Evolutionary conservation across 768 basidiomycete species (phyloP), one percentile per base, ranked within the genome.

Genomic region (Gautieria morchelliformis): DNA sequence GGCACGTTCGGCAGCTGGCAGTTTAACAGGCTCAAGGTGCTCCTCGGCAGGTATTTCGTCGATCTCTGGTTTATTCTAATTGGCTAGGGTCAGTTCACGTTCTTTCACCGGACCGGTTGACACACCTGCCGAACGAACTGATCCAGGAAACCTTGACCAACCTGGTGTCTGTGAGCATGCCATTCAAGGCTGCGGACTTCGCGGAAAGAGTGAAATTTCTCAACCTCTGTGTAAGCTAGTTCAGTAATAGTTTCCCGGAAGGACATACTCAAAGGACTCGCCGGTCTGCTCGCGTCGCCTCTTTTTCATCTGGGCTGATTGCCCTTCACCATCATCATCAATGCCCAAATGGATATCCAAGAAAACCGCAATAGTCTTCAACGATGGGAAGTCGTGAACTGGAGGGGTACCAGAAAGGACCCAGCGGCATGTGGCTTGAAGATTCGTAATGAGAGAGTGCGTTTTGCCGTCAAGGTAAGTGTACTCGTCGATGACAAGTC

Each of bases 361-460:
- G 70, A 94, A 90, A 1, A 86, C 85, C 3, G 89, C 86, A 56
- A 95, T 95, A 3, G 89, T 92, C 72, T 95, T 93, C 62, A 97
- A 71, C 2, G 92, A 84, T 1, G 82, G 85, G 67, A 97, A 96
- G 68, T 94, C 89, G 58, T 88, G 85, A 54, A 92, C 85, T 0
- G 93, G 93, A 8, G 94, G 94, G 22, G 94, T 97, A 12, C 94
- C 94, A 2, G 94, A 97, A n/a, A 97, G 77, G 6, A 97, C 90
- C 94, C 94, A 97, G 56, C 85, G 87, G 45, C 89, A 79, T 51
- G 86, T 83, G 0, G 89, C 85, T 11, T 82, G 81, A 20, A 94
- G 70, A 49, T 78, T 79, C 3, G 89, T 90, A 39, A 95, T 78
- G 63, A 93, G 76, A 3, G 89, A 77, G 60, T 89, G 86, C 7